These are phyloP conservation scores for Hymenoscyphus repandus DNA, from an alignment of 2,329 filamentous ascomycete species.

Conservation along the genomic window DNA sequence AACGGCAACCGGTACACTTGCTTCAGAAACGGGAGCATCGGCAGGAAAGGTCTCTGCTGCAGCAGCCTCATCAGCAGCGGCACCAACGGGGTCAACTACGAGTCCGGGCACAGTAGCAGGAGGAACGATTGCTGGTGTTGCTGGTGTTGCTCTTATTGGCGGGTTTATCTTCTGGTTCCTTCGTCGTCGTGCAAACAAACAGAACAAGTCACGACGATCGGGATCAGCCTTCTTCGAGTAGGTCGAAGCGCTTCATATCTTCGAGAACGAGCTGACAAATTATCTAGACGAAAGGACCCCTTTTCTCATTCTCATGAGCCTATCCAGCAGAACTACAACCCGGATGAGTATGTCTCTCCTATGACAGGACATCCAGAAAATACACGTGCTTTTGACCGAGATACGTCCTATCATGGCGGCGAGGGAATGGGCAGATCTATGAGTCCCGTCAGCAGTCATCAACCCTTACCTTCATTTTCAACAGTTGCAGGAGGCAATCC, in stretches of 20 bases:
- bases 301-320: constrained; percentile 6
- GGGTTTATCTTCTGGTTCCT: constrained; percentile 17
- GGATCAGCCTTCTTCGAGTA: constrained; percentile 16
- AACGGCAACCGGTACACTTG: constrained; percentile 4
- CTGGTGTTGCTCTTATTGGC: constrained; percentile 15
- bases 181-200: constrained; percentile 10
- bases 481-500: constrained; percentile 1
- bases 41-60: constrained; percentile 2
- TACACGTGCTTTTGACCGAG: neutral
- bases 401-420: constrained; percentile 5
- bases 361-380: constrained; percentile 6
- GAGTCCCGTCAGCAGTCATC: neutral
- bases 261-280: neutral
- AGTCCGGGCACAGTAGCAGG: constrained; percentile 20
- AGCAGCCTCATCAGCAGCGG: constrained; percentile 4
- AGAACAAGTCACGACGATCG: constrained; percentile 5
- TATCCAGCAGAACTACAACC: neutral
- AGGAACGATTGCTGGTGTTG: constrained; percentile 18
- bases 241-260: neutral
- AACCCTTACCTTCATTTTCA: neutral
- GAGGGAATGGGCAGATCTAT: neutral
- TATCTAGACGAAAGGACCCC: constrained; percentile 2
- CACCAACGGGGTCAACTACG: constrained; percentile 5
- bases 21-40: neutral
- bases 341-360: constrained; percentile 8